Base-by-base conservation (phyloP, 352 stramenopile genomes). In the Thraustotheca clavata region DNA sequence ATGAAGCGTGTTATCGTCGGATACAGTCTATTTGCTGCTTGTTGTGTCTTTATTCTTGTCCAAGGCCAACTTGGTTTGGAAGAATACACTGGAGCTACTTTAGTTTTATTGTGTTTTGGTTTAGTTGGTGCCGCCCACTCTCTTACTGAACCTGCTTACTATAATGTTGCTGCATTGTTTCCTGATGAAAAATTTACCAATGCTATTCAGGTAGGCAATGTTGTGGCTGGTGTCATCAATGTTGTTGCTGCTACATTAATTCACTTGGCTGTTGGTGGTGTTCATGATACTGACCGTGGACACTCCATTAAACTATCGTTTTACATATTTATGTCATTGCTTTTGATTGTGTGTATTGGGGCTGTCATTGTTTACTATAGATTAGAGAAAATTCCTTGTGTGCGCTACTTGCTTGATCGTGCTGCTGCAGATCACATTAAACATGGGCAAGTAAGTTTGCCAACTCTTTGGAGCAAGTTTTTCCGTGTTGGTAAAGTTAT, bases 171-270 rank as follows among this genome's bases (percentile, higher is more conserved):
- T 0, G 76, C 76, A 3, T 67, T 88, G 2, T 88, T 88, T 63
- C 79, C 77, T 1, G 63, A 76, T n/a, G 69, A 79, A 60, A 85
- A 84, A 60, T 87, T 82, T 63, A 84, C 75, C 5, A 83, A 88
- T 54, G 76, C 75, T 4, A 73, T 89, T 26, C 79, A 88, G 63
- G 79, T 88, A 35, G 79, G 76, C 29, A 84, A 87, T 54, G 72
- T 71, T n/a, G 67, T 43, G 5, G 75, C 75, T 0, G 78, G 74
- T 22, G 71, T 82, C 26, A 32, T 86, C 46, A 87, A 87, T 71
- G 76, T 86, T 54, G 76, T 74, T n/a, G 50, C 83, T 34, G 62
- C 68, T 0, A 88, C 78, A 26, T 16, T 89, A 5, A 60, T 89
- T n/a, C 73, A 75, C 46, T 61, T 86, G 9, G 61, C 73, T 0